Base-by-base conservation (phyloP, 177 flowering plant genomes). In the Tripterygium wilfordii region DNA sequence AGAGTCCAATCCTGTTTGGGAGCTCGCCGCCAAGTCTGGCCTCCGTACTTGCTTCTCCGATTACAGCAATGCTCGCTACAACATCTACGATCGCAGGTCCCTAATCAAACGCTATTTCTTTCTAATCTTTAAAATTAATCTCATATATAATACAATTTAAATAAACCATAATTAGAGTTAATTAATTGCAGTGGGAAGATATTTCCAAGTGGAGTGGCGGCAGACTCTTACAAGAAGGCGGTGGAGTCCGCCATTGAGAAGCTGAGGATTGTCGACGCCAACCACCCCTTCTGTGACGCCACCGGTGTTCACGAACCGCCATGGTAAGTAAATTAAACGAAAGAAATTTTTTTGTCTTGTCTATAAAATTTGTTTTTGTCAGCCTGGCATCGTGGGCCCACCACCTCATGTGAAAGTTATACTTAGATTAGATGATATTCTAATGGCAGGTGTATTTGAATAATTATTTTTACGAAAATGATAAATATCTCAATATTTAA, bases 121-220 rank as follows among this genome's bases (percentile, higher is more conserved):
- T n/a, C n/a, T n/a, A n/a, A n/a, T n/a, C n/a, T n/a, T n/a, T n/a
- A n/a, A n/a, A n/a, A n/a, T n/a, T n/a, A n/a, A n/a, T n/a, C n/a
- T n/a, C n/a, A n/a, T n/a, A n/a, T n/a, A n/a, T n/a, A n/a, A n/a
- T n/a, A n/a, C n/a, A n/a, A n/a, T n/a, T n/a, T n/a, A n/a, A n/a
- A n/a, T n/a, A n/a, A n/a, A n/a, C n/a, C n/a, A n/a, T n/a, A n/a
- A n/a, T n/a, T n/a, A n/a, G n/a, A n/a, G n/a, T n/a, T n/a, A n/a
- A n/a, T n/a, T n/a, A n/a, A n/a, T n/a, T n/a, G 26, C 77, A 90
- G 97, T 28, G 97, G 97, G 42, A 83, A 81, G 54, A 83, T 85
- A 25, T 76, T 76, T 57, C 96, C 97, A 31, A 82, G 94, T 59
- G 78, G 80, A 30, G 12, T 85, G 32, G 97, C 96, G 0, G 77